Percentiles rank a stretch among this genome's conserved stretches.
phyloP scores from a whole-genome alignment of 1,284 basidiomycete genomes.

The Ceratorhiza oryzae-sativae region DNA sequence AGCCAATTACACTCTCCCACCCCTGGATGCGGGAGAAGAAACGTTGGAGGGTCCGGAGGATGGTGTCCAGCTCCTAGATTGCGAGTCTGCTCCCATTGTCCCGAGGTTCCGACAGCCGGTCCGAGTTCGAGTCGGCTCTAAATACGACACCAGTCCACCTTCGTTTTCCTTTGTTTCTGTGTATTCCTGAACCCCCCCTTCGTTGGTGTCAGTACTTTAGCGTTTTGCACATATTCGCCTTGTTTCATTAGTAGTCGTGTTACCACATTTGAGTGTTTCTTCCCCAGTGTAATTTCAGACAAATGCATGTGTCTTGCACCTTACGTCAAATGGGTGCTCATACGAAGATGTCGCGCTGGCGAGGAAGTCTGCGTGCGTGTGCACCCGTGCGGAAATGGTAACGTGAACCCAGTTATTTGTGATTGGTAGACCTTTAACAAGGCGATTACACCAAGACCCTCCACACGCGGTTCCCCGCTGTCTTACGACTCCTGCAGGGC shows the following conservation, averaged over 20 bases:
- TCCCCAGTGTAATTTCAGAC: conserved; percentile 11
- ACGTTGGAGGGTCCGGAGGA: conserved; percentile 18
- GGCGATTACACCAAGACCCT: not conserved
- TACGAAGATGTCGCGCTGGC: too few species aligned
- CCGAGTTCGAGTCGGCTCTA: conserved; percentile 24
- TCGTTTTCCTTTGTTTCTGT: not conserved
- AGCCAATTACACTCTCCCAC: conserved; percentile 51
- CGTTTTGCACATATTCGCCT: not conserved
- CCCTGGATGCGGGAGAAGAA: conserved; percentile 9
- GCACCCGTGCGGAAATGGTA: too few species aligned
- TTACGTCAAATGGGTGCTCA: not conserved
- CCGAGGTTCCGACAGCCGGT: conserved; percentile 21
- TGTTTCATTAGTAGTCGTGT: not conserved
- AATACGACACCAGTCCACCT: not conserved
- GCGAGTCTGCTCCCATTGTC: conserved; percentile 35
- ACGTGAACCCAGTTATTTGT: too few species aligned
- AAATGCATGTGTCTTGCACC: not conserved
- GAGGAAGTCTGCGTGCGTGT: too few species aligned
- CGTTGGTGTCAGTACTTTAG: not conserved
- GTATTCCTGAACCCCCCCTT: not conserved
- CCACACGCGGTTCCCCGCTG: not conserved
- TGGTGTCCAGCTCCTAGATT: conserved; percentile 29
- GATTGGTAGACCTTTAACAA: not conserved
- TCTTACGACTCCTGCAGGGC: too few species aligned
- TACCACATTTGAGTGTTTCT: not conserved